A percentile compares a stretch with the other conserved stretches of the same genome.
Evolutionary conservation across 1,284 basidiomycete genomes (phyloP).

Genomic region (Malassezia obtusa): DNA sequence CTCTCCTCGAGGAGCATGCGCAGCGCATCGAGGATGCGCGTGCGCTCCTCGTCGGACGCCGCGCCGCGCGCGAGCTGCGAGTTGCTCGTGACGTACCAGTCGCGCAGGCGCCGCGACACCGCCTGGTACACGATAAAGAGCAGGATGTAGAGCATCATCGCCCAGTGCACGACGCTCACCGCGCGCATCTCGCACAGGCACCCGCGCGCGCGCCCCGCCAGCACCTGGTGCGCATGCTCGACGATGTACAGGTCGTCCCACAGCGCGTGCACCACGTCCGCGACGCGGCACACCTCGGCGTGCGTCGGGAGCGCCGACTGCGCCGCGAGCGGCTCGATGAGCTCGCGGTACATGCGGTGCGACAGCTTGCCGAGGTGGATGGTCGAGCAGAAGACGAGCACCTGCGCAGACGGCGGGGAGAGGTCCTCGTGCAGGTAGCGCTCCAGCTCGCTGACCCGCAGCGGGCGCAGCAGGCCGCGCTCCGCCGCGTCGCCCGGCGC

Average conservation of each 20-base stretch:
- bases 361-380: not conserved
- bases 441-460: not conserved
- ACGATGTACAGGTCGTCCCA: constrained; percentile 10
- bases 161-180: constrained; percentile 9
- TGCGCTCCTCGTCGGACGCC: not conserved
- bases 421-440: not conserved
- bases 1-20: not conserved
- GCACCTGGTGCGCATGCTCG: not conserved
- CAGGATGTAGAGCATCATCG: constrained; percentile 1
- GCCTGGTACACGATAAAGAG: constrained; percentile 5
- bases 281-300: not conserved
- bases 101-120: constrained; percentile 1
- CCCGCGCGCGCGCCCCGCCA: not conserved
- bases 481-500: not conserved
- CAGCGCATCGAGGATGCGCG: not conserved
- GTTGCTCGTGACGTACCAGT: constrained; percentile 7
- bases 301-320: not conserved
- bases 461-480: not conserved
- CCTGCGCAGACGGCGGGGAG: not conserved
- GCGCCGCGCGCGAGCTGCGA: not conserved
- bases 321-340: not conserved
- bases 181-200: not conserved
- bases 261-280: not conserved
- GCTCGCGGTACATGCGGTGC: not conserved
- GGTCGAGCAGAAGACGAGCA: not conserved